These are phyloP conservation scores for Heterobasidion irregulare DNA, from an alignment of 1,284 basidiomycete genomes.

Conservation along the genomic window DNA sequence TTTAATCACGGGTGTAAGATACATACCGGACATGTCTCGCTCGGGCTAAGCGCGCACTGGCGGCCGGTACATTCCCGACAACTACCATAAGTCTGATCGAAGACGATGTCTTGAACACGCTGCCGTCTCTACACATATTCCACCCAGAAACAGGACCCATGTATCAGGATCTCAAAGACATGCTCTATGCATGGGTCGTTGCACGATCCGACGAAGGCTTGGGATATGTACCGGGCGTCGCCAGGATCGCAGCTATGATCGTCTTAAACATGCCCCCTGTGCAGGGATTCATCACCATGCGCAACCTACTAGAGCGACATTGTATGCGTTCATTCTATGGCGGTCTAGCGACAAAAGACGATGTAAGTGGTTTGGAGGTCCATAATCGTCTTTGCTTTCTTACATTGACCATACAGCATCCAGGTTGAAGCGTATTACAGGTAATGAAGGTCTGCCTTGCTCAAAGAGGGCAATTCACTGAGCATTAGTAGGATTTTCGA, in stretches of 20 bases:
- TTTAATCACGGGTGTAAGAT: conserved; percentile 36
- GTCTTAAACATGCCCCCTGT: conserved; percentile 78
- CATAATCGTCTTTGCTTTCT: not conserved
- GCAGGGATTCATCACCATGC: conserved; percentile 79
- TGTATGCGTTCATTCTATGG: conserved; percentile 84
- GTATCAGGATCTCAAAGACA: conserved; percentile 79
- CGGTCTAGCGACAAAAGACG: conserved; percentile 59
- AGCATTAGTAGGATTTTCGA: conserved; percentile 71
- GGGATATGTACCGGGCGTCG: conserved; percentile 64
- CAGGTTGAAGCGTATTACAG: conserved; percentile 77
- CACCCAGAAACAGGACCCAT: conserved; percentile 72
- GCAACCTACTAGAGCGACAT: conserved; percentile 84
- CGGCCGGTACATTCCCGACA: conserved; percentile 66
- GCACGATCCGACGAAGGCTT: conserved; percentile 83
- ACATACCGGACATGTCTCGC: conserved; percentile 67
- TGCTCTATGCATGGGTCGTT: conserved; percentile 89
- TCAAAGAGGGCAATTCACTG: no score
- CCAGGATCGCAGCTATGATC: conserved; percentile 82
- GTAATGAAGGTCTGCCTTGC: conserved; percentile 17
- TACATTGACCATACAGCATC: conserved; percentile 9
- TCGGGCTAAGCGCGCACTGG: conserved; percentile 68
- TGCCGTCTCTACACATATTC: conserved; percentile 89
- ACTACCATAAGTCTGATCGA: conserved; percentile 70
- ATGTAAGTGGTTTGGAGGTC: conserved; percentile 52
- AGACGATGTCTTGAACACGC: conserved; percentile 69